A percentile compares a stretch with the other conserved stretches of the same genome.
Conservation (phyloP, 2,329 filamentous ascomycete species). For the Aspergillus eucalypticola region DNA sequence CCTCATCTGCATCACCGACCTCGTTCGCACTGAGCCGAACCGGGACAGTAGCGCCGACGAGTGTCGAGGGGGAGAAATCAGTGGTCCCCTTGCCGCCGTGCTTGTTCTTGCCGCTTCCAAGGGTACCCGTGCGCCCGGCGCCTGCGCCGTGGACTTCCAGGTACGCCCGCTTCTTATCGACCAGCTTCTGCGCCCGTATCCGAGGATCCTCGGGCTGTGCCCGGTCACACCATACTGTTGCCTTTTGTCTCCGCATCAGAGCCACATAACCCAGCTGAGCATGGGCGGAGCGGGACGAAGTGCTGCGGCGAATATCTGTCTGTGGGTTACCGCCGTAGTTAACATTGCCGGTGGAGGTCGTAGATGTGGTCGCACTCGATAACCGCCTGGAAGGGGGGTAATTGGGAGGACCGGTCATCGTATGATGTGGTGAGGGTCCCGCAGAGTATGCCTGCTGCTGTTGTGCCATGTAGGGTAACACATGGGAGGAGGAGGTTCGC, state of each 20-base stretch:
- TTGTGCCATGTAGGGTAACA: conserved; percentile 29
- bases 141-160: conserved; percentile 71
- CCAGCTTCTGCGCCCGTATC: conserved; percentile 76
- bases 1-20: conserved; percentile 82
- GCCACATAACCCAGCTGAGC: conserved; percentile 82
- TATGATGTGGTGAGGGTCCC: conserved; percentile 29
- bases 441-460: conserved; percentile 28
- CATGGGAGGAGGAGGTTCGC: conserved; percentile 43
- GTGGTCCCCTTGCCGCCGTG: conserved; percentile 81
- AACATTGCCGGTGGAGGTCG: conserved; percentile 41
- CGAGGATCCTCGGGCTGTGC: conserved; percentile 89
- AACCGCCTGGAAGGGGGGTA: conserved; percentile 35
- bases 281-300: conserved; percentile 72
- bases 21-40: conserved; percentile 93
- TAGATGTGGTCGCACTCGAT: conserved; percentile 45
- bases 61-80: conserved; percentile 75
- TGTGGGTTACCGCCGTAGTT: conserved; percentile 9
- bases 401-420: conserved; percentile 26
- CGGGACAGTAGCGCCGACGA: conserved; percentile 77
- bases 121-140: conserved; percentile 61
- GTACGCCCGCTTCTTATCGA: conserved; percentile 82
- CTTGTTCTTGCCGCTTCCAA: conserved; percentile 75
- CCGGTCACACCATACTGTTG: conserved; percentile 96
- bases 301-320: conserved; percentile 66
- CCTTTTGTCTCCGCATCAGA: conserved; percentile 93